Conservation (phyloP, 2,329 filamentous ascomycete species). For the Clarireedia sp. region DNA sequence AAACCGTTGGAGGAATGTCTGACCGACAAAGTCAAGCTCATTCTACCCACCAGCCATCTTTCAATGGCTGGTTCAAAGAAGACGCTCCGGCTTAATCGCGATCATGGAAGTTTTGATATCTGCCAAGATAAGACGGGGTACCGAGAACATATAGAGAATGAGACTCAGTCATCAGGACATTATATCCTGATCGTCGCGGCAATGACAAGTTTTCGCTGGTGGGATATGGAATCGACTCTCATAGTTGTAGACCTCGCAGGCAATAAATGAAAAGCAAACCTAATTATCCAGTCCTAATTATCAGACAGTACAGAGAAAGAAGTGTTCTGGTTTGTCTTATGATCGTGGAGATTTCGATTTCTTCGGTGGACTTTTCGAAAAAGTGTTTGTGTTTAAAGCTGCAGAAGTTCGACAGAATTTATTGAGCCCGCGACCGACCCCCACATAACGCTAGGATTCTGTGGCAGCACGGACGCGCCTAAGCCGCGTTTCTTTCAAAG, state of each 20-base stretch:
- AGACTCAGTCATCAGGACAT: conserved; percentile 51
- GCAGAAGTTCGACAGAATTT: not conserved
- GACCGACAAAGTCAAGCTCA: conserved; percentile 80
- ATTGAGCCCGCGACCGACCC: conserved; percentile 1
- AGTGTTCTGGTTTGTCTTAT: too few relatives aligned
- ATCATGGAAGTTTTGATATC: conserved; percentile 58
- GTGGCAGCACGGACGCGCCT: conserved; percentile 5
- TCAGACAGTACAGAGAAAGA: too few relatives aligned
- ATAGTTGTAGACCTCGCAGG: not conserved
- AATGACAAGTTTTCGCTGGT: conserved; percentile 13
- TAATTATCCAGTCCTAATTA: too few relatives aligned
- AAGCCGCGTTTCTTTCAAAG: conserved; percentile 5
- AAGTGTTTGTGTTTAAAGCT: not conserved
- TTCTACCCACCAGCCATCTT: conserved; percentile 77
- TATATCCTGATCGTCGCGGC: conserved; percentile 29
- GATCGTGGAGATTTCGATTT: too few relatives aligned
- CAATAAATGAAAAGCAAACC: not conserved
- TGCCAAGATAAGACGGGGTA: conserved; percentile 69
- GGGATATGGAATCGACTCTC: not conserved
- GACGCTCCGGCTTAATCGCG: conserved; percentile 99
- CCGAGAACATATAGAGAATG: conserved; percentile 65
- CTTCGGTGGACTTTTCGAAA: too few relatives aligned
- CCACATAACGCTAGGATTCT: conserved; percentile 1
- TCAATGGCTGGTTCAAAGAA: conserved; percentile 75
- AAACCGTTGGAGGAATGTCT: conserved; percentile 19